These are phyloP conservation scores for Cytospora leucostoma DNA, from an alignment of 2,329 filamentous ascomycete genomes.

Conservation along the genomic window DNA sequence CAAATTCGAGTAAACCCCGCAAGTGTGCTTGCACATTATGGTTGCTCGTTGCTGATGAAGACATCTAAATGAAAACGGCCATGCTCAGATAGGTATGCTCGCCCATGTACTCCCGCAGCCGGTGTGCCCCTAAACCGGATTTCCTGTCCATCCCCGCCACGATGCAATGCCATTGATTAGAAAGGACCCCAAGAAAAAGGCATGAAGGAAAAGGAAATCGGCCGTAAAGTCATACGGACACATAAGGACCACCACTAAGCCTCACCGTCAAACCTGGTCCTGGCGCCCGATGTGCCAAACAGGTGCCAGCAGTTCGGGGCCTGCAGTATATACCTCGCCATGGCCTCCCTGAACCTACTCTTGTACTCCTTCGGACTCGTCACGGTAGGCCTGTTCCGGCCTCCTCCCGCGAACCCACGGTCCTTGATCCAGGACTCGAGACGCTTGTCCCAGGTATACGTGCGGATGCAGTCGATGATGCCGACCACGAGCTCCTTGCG, in stretches of 20 bases:
- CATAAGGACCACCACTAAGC: background rate
- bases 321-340: slow-evolving; percentile 80
- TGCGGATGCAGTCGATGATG: slow-evolving; percentile 97
- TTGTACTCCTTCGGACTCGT: slow-evolving; percentile 98
- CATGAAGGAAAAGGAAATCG: background rate
- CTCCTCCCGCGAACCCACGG: slow-evolving; percentile 76
- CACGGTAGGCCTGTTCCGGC: slow-evolving; percentile 85
- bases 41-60: background rate
- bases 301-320: slow-evolving; percentile 77
- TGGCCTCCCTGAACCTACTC: slow-evolving; percentile 90
- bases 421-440: slow-evolving; percentile 99
- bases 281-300: slow-evolving; percentile 48
- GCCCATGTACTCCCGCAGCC: background rate
- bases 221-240: background rate
- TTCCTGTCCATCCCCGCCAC: slow-evolving; percentile 1
- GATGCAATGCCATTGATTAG: background rate
- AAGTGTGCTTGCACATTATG: background rate
- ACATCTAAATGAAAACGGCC: background rate
- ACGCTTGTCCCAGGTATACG: slow-evolving; percentile 99
- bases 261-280: slow-evolving; percentile 33
- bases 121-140: background rate
- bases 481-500: slow-evolving; percentile 92
- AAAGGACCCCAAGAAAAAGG: background rate
- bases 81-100: background rate
- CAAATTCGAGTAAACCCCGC: background rate